Conservation (phyloP, 345 rosid genomes). For the Brassica cretica region DNA sequence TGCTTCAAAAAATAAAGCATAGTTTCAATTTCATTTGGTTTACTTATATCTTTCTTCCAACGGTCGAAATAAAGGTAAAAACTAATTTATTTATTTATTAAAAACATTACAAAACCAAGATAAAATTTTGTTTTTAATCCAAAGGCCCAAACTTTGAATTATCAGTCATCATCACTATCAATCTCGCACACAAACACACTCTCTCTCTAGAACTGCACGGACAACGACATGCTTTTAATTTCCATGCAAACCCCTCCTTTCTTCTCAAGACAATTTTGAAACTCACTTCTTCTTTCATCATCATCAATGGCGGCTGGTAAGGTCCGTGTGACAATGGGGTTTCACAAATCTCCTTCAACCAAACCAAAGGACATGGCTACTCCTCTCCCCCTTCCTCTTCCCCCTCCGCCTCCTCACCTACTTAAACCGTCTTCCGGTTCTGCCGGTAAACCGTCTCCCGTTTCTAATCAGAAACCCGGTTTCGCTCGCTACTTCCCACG, state of each 20-base stretch:
- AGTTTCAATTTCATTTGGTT: neutral
- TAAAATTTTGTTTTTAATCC: neutral
- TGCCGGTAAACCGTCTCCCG: constrained; percentile 5
- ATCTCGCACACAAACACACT: neutral
- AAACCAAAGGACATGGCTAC: constrained; percentile 10
- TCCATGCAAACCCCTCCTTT: constrained; percentile 39
- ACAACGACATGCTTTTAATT: constrained; percentile 42
- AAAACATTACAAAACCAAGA: neutral
- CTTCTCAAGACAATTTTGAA: constrained; percentile 17
- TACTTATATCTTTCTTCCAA: neutral
- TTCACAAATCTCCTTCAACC: constrained; percentile 68
- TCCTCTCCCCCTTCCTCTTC: constrained; percentile 22
- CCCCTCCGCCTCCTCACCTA: constrained; percentile 46
- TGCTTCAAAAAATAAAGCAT: neutral
- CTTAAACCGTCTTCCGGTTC: constrained; percentile 39
- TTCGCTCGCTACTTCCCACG: constrained; percentile 95
- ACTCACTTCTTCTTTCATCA: neutral
- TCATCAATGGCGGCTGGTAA: constrained; percentile 83
- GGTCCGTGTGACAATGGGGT: constrained; percentile 78
- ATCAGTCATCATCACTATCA: neutral
- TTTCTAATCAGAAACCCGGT: constrained; percentile 41
- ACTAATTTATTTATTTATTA: neutral
- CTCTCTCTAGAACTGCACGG: constrained; percentile 28
- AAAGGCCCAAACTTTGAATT: neutral
- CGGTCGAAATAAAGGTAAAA: neutral